phyloP scores from a whole-genome alignment of 179 eudicot species.

The Heliamphora pulchella region DNA sequence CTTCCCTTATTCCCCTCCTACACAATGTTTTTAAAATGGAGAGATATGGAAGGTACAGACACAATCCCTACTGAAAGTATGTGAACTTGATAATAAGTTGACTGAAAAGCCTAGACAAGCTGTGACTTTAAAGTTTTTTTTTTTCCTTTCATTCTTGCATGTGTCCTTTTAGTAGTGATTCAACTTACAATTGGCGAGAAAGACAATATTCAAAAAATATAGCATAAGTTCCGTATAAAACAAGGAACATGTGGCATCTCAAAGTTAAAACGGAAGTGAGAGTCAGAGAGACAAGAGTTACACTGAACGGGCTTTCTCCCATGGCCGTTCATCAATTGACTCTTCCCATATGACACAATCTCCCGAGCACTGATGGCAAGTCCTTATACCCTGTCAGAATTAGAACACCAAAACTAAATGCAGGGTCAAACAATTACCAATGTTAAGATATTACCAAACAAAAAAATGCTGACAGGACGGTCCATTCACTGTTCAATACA shows the following conservation, averaged over 20 bases:
- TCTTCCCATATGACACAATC: constrained; percentile 98
- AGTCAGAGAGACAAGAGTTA: constrained; percentile 25
- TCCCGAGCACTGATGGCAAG: constrained; percentile 72
- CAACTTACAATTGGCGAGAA: too few species aligned
- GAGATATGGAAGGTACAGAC: too few species aligned
- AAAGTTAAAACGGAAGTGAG: not conserved
- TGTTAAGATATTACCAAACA: not conserved
- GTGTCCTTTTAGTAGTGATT: not conserved
- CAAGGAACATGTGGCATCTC: too few species aligned
- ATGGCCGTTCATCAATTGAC: constrained; percentile 80
- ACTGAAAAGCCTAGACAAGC: too few species aligned
- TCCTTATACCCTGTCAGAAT: constrained; percentile 58
- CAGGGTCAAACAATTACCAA: not conserved
- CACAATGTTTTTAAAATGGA: too few species aligned
- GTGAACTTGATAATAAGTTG: too few species aligned
- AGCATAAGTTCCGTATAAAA: too few species aligned
- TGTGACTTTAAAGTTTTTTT: too few species aligned
- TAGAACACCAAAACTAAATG: constrained; percentile 6
- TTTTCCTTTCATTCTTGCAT: not conserved
- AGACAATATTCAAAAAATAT: not conserved
- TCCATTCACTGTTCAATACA: too few species aligned
- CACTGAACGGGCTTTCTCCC: constrained; percentile 93
- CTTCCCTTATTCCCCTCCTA: too few species aligned
- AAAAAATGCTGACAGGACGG: not conserved
- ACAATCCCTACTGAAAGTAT: too few species aligned